Evolutionary conservation across 257 asterid genomes (phyloP), one percentile per base, ranked within the genome.

Genomic region (Ehretia macrophylla): DNA sequence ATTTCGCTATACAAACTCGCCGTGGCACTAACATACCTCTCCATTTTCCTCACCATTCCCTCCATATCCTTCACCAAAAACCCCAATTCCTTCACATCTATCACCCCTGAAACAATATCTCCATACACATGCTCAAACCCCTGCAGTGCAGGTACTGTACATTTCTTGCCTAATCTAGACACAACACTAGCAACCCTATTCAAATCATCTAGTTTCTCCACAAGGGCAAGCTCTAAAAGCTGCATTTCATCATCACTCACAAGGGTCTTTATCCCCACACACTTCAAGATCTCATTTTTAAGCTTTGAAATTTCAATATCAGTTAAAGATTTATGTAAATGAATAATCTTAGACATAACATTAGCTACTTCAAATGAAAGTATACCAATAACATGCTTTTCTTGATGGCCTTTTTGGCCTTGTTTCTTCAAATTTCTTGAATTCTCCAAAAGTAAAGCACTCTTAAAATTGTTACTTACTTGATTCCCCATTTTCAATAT

Each of bases 51-150:
- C 55, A 87, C 75, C 78, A 78, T 85, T 51, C 84, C 67, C 14
- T 93, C 99, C 99, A 93, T 93, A 65, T 93, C 96, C 77, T 89
- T 93, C 53, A 93, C 96, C 65, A 87, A 72, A 70, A 93, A 83
- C 14, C 95, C 90, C 69, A 89, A 65, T 56, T 87, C 85, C 58
- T 65, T 81, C 57, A 86, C 78, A 73, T 83, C 85, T 66, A 89
- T 86, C 16, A 56, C 82, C 53, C 94, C 94, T 45, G 83, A 83
- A 64, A 76, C 56, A 8, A 93, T 76, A 74, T 93, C 99, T n/a
- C 88, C 80, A 74, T 89, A 93, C 32, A 93, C 97, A 68, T 93
- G 99, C 77, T 89, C 90, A 68, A 93, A 93, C 20, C 99, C 97
- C 68, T 86, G 97, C 37, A 89, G 65, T 0, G 94, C 96, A 22